Base-by-base conservation (phyloP, 805 yeast species). In the Nakazawaea siamensis region DNA sequence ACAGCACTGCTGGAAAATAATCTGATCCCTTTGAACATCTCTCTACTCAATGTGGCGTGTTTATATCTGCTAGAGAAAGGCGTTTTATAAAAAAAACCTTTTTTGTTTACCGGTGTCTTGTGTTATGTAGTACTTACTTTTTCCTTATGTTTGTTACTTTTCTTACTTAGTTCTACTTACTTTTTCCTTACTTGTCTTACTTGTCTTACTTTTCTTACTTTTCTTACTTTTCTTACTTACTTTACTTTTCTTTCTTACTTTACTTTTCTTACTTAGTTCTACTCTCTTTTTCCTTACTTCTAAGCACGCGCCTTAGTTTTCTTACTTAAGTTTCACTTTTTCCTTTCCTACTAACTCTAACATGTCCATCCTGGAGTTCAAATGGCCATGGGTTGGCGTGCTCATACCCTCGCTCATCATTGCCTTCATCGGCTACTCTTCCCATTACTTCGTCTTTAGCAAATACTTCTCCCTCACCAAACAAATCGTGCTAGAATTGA, bases 371-470 rank as follows among this genome's bases (percentile, higher is more conserved):
- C 53, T 57, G 1, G 50, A 61, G 29, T 48, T 70, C 19, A 64
- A 60, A 41, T 62, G 70, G 65, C 73, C 74, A 5, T 57, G 70
- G 62, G 40, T 68, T 24, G 78, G 78, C 3, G 52, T 39, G 2
- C 41, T 73, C 77, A 73, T 85, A n/a, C 95, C 95, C 5, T 57
- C 68, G 15, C 34, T 62, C 3, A 45, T 84, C 23, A 81, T 85
- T 3, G 55, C 70, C 0, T 54, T 60, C 18, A 54, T 80, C 18
- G 90, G 84, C 0, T 76, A 77, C 46, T 73, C 76, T 4, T 65
- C 82, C 1, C 83, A 80, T 44, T 62, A 49, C 43, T 68, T 73
- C 45, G 67, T 84, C 33, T 67, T 78, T 37, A 41, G 57, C 3
- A 58, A 69, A 33, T 64, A 64, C 41, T 51, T 73, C 30, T 39